Evolutionary conservation across 129 eudicot species (phyloP), one percentile per base, ranked within the genome.

Genomic region (Scalesia atractyloides): DNA sequence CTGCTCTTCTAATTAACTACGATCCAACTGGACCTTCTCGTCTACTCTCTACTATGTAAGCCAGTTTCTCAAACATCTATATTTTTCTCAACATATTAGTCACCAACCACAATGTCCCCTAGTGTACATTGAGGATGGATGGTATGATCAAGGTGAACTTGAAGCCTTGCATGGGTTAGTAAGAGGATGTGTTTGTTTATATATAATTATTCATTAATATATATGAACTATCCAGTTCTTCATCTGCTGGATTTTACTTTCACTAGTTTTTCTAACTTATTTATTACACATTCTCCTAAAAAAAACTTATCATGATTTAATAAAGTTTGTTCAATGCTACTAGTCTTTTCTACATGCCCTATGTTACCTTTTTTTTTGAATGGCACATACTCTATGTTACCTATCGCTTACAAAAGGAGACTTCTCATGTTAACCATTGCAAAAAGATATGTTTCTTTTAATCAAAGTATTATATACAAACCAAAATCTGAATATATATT

Each of bases 21-120:
- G 99, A 95, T 74, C 99, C 97, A 4, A 75, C 85, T 26, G 99
- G 94, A 72, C 99, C 99, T 57, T 90, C 99, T 64, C 97, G 97
- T 67, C 80, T 90, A 43, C 75, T 95, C 61, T 95, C 99, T 54
- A 88, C 91, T 47, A 88, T 95, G 99, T 95, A 78, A 86, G 87
- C 36, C n/a, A n/a, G n/a, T n/a, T 9, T 68, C 46, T 56, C n/a
- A 15, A 0, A 30, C 30, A 14, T 43, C 43, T 44, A 2, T 68
- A 68, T 7, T 53, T 52, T 16, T 44, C 49, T 13, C 20, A 52
- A 9, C 39, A 2, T 14, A 64, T 5, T 9, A 65, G 43, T 18
- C 36, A 68, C 18, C 22, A 30, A 58, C 60, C 41, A 36, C 9
- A 24, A 34, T 33, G n/a, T 15, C 12, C 9, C 34, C 34, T 30